Evolutionary conservation across 768 basidiomycete genomes (phyloP).

Genomic region (Leccinum longicurvipes): DNA sequence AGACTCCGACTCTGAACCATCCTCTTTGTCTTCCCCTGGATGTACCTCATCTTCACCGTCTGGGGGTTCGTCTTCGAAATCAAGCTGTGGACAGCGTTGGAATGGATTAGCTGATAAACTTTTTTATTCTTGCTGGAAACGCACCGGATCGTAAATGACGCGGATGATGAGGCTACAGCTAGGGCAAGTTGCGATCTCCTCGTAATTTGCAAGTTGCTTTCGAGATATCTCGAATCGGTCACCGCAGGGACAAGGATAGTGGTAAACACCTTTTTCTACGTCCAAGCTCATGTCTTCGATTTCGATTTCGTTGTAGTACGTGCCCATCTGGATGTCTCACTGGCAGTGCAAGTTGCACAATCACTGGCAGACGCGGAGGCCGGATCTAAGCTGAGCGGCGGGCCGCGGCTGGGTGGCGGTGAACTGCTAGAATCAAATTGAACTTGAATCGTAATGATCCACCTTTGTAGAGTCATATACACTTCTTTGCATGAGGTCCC

Average conservation of each 20-base stretch:
- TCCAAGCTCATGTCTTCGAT: constrained; percentile 98
- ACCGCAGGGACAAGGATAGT: constrained; percentile 97
- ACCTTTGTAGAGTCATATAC: too few relatives aligned
- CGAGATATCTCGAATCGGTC: constrained; percentile 96
- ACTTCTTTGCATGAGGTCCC: too few relatives aligned
- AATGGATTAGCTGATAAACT: neutral
- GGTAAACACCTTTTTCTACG: constrained; percentile 73
- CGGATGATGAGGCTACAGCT: constrained; percentile 92
- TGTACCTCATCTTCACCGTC: constrained; percentile 45
- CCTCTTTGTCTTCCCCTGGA: constrained; percentile 32
- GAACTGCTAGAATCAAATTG: too few relatives aligned
- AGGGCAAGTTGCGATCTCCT: constrained; percentile 94
- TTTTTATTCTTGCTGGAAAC: constrained; percentile 24
- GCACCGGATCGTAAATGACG: constrained; percentile 91
- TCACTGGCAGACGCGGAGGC: too few relatives aligned
- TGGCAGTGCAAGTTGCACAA: too few relatives aligned
- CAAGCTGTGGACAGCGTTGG: constrained; percentile 45
- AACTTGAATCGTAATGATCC: too few relatives aligned
- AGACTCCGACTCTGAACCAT: constrained; percentile 34
- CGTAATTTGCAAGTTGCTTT: constrained; percentile 79
- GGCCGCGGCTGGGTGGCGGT: too few relatives aligned
- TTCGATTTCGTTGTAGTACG: constrained; percentile 95
- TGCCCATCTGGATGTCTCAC: too few relatives aligned
- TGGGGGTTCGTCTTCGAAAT: constrained; percentile 76
- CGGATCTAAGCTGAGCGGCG: too few relatives aligned